phyloP scores from a whole-genome alignment of 129 eudicot species.

The Gnaphalium uliginosum region DNA sequence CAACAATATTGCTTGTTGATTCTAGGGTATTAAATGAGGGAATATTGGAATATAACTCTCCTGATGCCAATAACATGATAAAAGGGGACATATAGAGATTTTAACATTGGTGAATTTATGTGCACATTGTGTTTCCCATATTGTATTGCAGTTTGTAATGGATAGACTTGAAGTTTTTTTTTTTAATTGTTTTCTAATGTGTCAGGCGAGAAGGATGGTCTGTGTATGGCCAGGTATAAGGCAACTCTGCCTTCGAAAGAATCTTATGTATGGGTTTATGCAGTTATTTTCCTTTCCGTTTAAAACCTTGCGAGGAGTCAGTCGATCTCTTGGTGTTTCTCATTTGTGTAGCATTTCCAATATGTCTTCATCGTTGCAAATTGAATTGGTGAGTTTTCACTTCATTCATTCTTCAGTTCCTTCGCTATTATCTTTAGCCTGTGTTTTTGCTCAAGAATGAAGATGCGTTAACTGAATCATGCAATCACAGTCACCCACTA shows the following conservation, averaged over 20 bases:
- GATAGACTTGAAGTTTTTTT: not conserved
- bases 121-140: conserved; percentile 6
- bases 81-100: conserved; percentile 4
- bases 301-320: conserved; percentile 73
- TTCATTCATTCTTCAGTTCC: not conserved
- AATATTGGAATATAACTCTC: conserved; percentile 1
- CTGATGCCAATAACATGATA: conserved; percentile 16
- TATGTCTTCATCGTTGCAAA: conserved; percentile 69
- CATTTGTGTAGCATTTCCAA: conserved; percentile 67
- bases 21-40: not conserved
- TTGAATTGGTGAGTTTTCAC: conserved; percentile 66
- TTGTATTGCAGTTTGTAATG: conserved; percentile 8
- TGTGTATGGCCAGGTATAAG: conserved; percentile 85
- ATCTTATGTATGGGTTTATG: conserved; percentile 74
- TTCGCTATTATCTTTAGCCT: not conserved
- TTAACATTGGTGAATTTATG: not conserved
- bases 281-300: conserved; percentile 69
- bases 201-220: conserved; percentile 61
- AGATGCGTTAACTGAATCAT: not conserved
- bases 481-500: not conserved
- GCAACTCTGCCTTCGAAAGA: conserved; percentile 78
- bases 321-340: conserved; percentile 74
- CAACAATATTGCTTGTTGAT: conserved; percentile 4
- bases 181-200: conserved; percentile 16
- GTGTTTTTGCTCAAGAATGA: too few relatives aligned